A percentile compares a stretch with the other conserved stretches of the same genome.
phyloP scores from a whole-genome alignment of 306 rosid species.

The Prosopis cineraria region DNA sequence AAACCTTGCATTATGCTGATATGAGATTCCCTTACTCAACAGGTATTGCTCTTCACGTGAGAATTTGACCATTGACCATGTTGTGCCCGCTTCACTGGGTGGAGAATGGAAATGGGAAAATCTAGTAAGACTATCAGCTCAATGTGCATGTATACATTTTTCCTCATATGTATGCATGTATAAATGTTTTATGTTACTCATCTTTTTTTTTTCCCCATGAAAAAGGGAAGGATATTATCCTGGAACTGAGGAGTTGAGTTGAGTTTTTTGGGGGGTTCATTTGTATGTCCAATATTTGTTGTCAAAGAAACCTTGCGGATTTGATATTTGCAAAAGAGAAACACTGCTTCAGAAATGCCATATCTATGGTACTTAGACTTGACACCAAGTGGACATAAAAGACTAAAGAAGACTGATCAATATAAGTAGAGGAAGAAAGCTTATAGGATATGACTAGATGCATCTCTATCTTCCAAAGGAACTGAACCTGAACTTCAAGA shows the following conservation, averaged over 20 bases:
- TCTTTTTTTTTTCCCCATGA: neutral
- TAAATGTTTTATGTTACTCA: neutral
- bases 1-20: neutral
- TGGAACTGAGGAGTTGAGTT: neutral
- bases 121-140: constrained; percentile 45
- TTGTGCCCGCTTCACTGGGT: constrained; percentile 57
- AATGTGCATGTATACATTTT: neutral
- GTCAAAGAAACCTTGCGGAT: neutral
- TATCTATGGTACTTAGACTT: neutral
- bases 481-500: neutral
- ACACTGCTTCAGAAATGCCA: neutral
- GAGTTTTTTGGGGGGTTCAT: neutral
- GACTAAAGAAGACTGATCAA: neutral
- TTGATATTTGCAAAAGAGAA: neutral
- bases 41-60: constrained; percentile 68
- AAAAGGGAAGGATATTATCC: neutral
- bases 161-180: neutral
- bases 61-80: constrained; percentile 76
- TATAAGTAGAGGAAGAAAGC: neutral
- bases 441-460: constrained; percentile 6
- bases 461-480: constrained; percentile 2
- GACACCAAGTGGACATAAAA: neutral
- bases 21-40: constrained; percentile 22
- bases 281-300: neutral
- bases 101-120: constrained; percentile 83